A percentile compares a stretch with the other conserved stretches of the same genome.
Conservation (phyloP, 257 asterid genomes). For the Scutellaria baicalensis region DNA sequence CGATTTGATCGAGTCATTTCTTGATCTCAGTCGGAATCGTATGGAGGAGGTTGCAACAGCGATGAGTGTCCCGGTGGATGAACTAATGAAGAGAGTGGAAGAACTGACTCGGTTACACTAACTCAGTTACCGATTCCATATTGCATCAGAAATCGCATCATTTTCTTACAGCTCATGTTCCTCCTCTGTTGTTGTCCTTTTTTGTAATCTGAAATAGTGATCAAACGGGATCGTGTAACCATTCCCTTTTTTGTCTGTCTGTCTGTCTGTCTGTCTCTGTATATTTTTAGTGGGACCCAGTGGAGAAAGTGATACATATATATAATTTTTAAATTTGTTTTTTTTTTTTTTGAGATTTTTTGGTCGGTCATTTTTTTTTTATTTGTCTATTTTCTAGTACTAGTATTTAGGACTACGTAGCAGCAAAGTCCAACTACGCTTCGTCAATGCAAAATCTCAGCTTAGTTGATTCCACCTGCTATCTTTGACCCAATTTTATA, state of each 20-base stretch:
- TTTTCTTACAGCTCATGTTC: background rate
- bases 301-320: no score
- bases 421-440: background rate
- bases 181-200: no score
- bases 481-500: background rate
- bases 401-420: background rate
- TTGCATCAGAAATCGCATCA: background rate
- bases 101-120: conserved; percentile 91
- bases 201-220: no score
- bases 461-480: background rate
- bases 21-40: conserved; percentile 64
- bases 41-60: conserved; percentile 80
- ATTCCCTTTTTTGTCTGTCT: background rate
- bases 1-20: conserved; percentile 86
- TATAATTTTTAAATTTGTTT: no score
- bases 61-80: conserved; percentile 72
- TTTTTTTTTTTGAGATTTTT: background rate
- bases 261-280: background rate
- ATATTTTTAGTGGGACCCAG: conserved; percentile 3
- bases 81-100: conserved; percentile 93
- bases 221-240: background rate
- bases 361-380: background rate
- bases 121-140: background rate
- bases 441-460: background rate
- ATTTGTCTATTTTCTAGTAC: background rate